Evolutionary conservation across 345 rosid species (phyloP), one percentile per base, ranked within the genome.

Genomic region (Gossypium herbaceum): DNA sequence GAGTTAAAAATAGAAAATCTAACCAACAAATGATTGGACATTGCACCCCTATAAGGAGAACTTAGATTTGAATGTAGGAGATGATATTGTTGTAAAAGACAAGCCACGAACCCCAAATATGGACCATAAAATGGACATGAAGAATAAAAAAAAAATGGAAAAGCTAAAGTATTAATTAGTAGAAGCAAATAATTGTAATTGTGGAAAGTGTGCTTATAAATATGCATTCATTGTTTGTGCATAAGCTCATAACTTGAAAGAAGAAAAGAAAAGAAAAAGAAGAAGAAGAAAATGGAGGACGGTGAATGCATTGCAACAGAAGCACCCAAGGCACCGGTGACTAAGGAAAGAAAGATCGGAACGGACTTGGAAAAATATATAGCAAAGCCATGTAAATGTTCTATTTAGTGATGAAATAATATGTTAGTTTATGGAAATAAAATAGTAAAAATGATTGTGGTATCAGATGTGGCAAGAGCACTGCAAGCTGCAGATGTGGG

Each of bases 251-350:
- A 43, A 43, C 44, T 19, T 41, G 4, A 2, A n/a, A 9, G 12
- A 17, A 16, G 2, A 4, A 72, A 4, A n/a, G 13, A 19, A 0
- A 27, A 29, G 34, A 0, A 60, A 8, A 56, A 25, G 7, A 10
- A 16, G 43, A 2, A 15, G 3, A 25, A n/a, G 24, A 1, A 60
- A 9, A 56, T 47, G 57, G 47, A 19, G 2, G 34, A 2, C 8
- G 55, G 15, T 22, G 52, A 64, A 3, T 9, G 25, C 60, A 3
- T 43, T 25, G 87, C 85, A 4, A 88, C 87, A 13, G 81, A 79
- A 73, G 97, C 98, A 13, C 89, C 88, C 22, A 76, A 63, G 74
- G 94, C 91, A 5, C 93, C 98, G 54, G 85, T 90, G 47, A 92
- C 98, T 29, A 66, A 51, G 29, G 76, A 85, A 65, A 86, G 94